Evolutionary conservation across 2,329 filamentous ascomycete genomes (phyloP), one percentile per base, ranked within the genome.

Genomic region (Penicillium olsonii): DNA sequence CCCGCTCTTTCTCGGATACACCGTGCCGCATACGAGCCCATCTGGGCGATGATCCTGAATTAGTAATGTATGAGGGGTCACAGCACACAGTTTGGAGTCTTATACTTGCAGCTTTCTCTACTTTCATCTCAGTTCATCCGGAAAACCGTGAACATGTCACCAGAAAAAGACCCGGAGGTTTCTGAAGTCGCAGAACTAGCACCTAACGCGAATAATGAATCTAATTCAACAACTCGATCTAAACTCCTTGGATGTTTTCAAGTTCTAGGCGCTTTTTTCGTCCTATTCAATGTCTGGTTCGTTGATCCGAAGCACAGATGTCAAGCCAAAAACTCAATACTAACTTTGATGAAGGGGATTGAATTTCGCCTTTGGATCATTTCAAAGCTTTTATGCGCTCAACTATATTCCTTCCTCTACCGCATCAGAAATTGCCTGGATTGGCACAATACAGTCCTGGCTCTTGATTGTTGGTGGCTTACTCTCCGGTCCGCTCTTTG

Each of bases 381-480:
- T 74, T 31, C 74, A 78, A 49, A 70, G 70, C 2, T 71, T 69
- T 55, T 79, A 78, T 51, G 55, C 45, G 18, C 45, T 56, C 5
- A 51, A 22, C 1, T 57, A 49, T 18, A 45, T 57, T 10, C 33
- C 45, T 4, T 27, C 42, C 2, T 50, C 45, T 34, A 61, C 69
- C 6, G 64, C 73, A 50, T 69, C 67, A 0, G 61, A 68, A 12
- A 72, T 75, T 2, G 71, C 71, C 0, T 75, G 73, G 73, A 70
- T 75, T 17, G 73, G 73, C 4, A 70, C 66, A 18, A 56, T 74
- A 37, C 71, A 75, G 42, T 68, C 71, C 46, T 67, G 72, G 11
- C 62, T 71, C 2, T 62, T 74, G 27, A 74, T 75, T 46, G 62
- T 65, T 17, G 55, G 72, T 11, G 74, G 73, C 22, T 66, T 72